Percentiles rank a stretch among this genome's conserved stretches.
phyloP scores from a whole-genome alignment of 495 filamentous ascomycete genomes.

The Alectoria sarmentosa region DNA sequence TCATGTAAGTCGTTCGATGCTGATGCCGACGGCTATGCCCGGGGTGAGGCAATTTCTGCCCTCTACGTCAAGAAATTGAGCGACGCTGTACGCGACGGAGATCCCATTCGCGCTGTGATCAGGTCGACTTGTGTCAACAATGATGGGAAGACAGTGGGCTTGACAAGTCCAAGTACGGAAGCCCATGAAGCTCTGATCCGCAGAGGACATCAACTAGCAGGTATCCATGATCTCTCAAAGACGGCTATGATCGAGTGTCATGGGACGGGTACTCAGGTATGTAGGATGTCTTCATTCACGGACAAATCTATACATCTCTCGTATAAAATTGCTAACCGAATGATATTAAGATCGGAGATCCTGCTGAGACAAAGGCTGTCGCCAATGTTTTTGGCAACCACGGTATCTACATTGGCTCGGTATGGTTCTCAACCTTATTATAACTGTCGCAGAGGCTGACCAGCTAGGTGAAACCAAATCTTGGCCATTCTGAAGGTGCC shows the following conservation, averaged over 20 bases:
- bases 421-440: not conserved
- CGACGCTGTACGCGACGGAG: constrained; percentile 32
- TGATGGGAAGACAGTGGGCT: constrained; percentile 33
- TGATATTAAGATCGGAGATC: constrained; percentile 4
- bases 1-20: constrained; percentile 54
- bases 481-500: constrained; percentile 47
- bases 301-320: not conserved
- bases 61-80: constrained; percentile 33
- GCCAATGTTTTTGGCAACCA: constrained; percentile 28
- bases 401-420: constrained; percentile 26
- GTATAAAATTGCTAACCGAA: not conserved
- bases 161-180: constrained; percentile 19
- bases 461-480: constrained; percentile 34
- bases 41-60: constrained; percentile 47
- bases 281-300: constrained; percentile 21
- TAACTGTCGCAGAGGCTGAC: constrained; percentile 8
- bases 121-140: constrained; percentile 30
- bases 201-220: constrained; percentile 30
- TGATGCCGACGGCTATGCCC: constrained; percentile 55
- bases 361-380: not conserved
- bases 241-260: constrained; percentile 33
- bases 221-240: constrained; percentile 25
- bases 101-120: constrained; percentile 37
- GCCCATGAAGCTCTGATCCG: constrained; percentile 33
- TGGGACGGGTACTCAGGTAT: constrained; percentile 36